These are phyloP conservation scores for Aspergillus unguis DNA, from an alignment of 2,329 filamentous ascomycete species.

Conservation along the genomic window DNA sequence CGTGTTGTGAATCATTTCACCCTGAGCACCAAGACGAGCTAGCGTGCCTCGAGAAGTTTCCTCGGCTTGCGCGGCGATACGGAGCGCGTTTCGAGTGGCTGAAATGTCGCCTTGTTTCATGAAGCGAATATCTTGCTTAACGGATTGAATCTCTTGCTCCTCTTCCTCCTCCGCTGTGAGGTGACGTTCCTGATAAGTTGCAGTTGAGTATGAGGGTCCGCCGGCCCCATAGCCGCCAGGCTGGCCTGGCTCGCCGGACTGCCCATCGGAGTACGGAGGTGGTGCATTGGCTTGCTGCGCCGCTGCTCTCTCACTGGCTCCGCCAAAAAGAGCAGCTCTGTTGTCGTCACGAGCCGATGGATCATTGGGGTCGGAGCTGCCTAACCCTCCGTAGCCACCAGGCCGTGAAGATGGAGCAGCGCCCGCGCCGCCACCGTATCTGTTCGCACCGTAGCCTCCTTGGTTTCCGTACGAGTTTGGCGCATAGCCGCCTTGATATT, in stretches of 20 bases:
- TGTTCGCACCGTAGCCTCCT: conserved; percentile 51
- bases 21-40: conserved; percentile 70
- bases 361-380: conserved; percentile 48
- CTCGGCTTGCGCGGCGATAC: conserved; percentile 65
- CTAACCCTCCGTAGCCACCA: conserved; percentile 57
- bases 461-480: conserved; percentile 53
- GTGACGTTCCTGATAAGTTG: conserved; percentile 65
- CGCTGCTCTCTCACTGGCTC: conserved; percentile 51
- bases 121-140: conserved; percentile 70
- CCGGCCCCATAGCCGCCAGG: conserved; percentile 30
- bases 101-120: conserved; percentile 74
- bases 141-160: conserved; percentile 67
- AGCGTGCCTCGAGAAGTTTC: conserved; percentile 70
- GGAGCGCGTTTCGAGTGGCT: conserved; percentile 67
- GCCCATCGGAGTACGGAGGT: conserved; percentile 26
- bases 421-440: conserved; percentile 49
- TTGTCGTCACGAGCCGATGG: conserved; percentile 51
- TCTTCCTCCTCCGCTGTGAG: conserved; percentile 78
- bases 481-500: conserved; percentile 42
- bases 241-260: conserved; percentile 21
- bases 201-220: conserved; percentile 35
- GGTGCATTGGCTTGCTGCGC: conserved; percentile 37
- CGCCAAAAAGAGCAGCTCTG: conserved; percentile 58
- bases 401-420: conserved; percentile 45
- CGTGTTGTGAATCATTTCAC: conserved; percentile 75